Conservation (phyloP, 2,329 filamentous ascomycete genomes). For the Trichoderma polysporum region DNA sequence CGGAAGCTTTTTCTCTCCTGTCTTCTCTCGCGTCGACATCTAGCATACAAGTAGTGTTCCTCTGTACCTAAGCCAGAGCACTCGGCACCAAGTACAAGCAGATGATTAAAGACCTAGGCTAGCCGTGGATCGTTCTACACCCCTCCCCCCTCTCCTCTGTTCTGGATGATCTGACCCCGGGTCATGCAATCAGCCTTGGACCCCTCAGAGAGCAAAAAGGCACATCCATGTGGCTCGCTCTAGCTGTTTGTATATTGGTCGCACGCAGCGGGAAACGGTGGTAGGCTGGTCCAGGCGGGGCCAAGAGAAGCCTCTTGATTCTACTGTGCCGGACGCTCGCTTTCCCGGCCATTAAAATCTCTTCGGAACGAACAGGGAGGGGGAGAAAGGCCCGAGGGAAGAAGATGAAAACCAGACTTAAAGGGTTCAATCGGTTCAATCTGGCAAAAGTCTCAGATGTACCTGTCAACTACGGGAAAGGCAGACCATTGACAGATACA, state of each 20-base stretch:
- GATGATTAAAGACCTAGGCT: conserved; percentile 5
- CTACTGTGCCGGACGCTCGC: not conserved
- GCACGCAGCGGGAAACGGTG: conserved; percentile 12
- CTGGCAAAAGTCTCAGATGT: not conserved
- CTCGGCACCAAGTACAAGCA: not conserved
- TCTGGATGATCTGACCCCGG: conserved; percentile 15
- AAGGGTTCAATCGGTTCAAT: conserved; percentile 1
- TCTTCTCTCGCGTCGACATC: not conserved
- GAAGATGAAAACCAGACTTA: not conserved
- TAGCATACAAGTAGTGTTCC: not conserved
- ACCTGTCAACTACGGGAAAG: not conserved
- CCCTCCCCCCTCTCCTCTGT: not conserved
- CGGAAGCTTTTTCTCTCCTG: not conserved
- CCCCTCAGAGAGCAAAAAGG: conserved; percentile 3
- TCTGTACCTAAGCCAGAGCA: not conserved
- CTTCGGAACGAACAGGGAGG: conserved; percentile 5
- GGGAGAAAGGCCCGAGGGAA: conserved; percentile 6
- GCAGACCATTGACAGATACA: not conserved
- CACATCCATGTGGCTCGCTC: conserved; percentile 14
- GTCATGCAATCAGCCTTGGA: conserved; percentile 13
- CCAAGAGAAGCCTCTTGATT: not conserved
- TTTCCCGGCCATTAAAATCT: not conserved
- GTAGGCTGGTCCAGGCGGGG: not conserved
- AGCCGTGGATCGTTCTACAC: not conserved
- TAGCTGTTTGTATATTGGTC: conserved; percentile 14